Conservation (phyloP, 2,329 filamentous ascomycete genomes). For the Venturia nashicola region DNA sequence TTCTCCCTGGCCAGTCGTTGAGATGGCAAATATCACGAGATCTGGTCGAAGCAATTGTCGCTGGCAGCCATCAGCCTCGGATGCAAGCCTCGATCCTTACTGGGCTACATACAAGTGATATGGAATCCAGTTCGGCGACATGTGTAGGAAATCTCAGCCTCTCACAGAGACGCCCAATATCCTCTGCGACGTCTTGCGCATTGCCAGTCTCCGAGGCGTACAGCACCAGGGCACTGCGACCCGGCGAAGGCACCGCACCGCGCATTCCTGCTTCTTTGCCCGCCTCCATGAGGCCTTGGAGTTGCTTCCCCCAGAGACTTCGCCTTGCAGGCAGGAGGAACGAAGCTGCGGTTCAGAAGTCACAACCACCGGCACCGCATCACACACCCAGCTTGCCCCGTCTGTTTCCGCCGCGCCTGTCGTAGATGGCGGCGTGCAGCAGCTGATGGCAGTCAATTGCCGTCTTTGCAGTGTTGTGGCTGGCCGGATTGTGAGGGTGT, state of each 20-base stretch:
- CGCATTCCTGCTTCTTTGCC: background rate
- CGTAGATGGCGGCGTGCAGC: background rate
- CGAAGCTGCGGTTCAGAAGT: background rate
- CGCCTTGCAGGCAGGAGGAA: background rate
- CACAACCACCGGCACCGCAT: background rate
- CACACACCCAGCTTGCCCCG: background rate
- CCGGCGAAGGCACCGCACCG: background rate
- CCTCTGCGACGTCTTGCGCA: constrained; percentile 79
- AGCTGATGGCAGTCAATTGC: background rate
- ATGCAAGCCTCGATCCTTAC: background rate
- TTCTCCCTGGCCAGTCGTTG: constrained; percentile 91
- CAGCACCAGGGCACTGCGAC: constrained; percentile 53
- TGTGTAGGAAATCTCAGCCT: constrained; percentile 66
- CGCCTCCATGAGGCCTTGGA: too few species aligned
- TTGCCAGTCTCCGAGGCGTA: constrained; percentile 96
- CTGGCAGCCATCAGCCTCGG: constrained; percentile 14
- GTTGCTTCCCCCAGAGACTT: background rate
- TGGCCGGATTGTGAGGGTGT: background rate
- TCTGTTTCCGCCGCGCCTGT: background rate
- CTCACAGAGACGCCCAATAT: constrained; percentile 62
- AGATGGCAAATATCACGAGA: constrained; percentile 68
- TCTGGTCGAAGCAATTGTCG: constrained; percentile 32
- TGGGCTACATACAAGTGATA: constrained; percentile 52
- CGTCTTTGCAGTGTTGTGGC: too few species aligned
- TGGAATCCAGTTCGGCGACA: constrained; percentile 64